phyloP scores from a whole-genome alignment of 805 yeast species.

The Yarrowia keelungensis region DNA sequence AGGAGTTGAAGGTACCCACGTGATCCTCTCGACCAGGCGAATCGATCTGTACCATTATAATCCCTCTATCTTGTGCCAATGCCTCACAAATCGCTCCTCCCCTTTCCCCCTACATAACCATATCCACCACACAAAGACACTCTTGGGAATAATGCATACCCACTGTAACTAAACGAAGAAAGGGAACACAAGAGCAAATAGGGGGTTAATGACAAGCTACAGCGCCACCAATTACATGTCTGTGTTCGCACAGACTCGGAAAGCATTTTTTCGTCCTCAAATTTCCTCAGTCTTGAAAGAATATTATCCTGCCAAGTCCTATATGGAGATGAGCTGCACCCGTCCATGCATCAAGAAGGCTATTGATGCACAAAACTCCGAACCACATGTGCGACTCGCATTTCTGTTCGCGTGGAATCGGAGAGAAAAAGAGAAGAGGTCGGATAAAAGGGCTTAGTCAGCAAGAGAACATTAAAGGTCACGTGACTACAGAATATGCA shows the following conservation, averaged over 20 bases:
- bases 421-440: neutral
- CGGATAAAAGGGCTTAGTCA: neutral
- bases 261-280: neutral
- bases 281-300: no score
- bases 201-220: neutral
- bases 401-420: slow-evolving; percentile 9
- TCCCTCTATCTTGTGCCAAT: neutral
- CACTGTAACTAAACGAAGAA: neutral
- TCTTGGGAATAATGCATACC: neutral
- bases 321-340: slow-evolving; percentile 15
- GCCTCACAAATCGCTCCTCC: no score
- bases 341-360: neutral
- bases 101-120: no score
- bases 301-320: slow-evolving; percentile 2
- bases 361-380: slow-evolving; percentile 1
- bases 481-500: no score
- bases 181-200: neutral
- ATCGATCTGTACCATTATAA: neutral
- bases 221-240: no score
- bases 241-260: no score
- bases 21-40: neutral
- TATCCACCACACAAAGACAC: neutral
- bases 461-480: no score
- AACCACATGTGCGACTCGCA: slow-evolving; percentile 7
- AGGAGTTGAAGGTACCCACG: neutral